These are phyloP conservation scores for Paraconiothyrium sp. DNA, from an alignment of 2,329 filamentous ascomycete genomes.

Conservation along the genomic window DNA sequence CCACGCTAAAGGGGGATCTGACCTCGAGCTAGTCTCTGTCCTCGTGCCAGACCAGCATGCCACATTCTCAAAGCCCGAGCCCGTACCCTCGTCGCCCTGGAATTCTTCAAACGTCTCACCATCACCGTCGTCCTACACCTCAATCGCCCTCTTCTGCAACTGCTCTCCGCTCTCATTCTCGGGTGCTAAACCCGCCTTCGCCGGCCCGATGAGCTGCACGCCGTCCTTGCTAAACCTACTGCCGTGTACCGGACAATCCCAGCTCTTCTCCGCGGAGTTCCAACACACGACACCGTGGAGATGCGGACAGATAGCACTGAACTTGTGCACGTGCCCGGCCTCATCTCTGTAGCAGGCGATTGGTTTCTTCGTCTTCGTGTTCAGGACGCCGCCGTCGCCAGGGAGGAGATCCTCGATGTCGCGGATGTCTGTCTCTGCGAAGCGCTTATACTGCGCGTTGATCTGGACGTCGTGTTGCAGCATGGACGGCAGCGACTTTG, in stretches of 20 bases:
- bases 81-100: too few relatives aligned
- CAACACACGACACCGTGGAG: slow-evolving; percentile 66
- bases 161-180: slow-evolving; percentile 38
- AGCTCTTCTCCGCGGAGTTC: slow-evolving; percentile 55
- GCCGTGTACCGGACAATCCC: slow-evolving; percentile 62
- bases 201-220: slow-evolving; percentile 53
- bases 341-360: slow-evolving; percentile 67
- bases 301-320: slow-evolving; percentile 66
- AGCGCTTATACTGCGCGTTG: slow-evolving; percentile 66
- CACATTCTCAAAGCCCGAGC: too few relatives aligned
- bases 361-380: slow-evolving; percentile 57
- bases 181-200: slow-evolving; percentile 49
- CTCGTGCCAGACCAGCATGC: too few relatives aligned
- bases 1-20: background rate
- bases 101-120: too few relatives aligned
- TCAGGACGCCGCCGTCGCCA: slow-evolving; percentile 63
- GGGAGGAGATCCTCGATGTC: slow-evolving; percentile 65
- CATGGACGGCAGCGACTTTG: slow-evolving; percentile 58
- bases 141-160: slow-evolving; percentile 30
- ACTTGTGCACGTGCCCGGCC: slow-evolving; percentile 59
- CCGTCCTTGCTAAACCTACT: slow-evolving; percentile 56
- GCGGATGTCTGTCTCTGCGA: slow-evolving; percentile 62
- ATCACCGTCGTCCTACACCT: background rate
- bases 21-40: too few relatives aligned
- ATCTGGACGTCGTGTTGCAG: slow-evolving; percentile 63